These are phyloP conservation scores for Dovyalis caffra DNA, from an alignment of 345 rosid species.

Conservation along the genomic window DNA sequence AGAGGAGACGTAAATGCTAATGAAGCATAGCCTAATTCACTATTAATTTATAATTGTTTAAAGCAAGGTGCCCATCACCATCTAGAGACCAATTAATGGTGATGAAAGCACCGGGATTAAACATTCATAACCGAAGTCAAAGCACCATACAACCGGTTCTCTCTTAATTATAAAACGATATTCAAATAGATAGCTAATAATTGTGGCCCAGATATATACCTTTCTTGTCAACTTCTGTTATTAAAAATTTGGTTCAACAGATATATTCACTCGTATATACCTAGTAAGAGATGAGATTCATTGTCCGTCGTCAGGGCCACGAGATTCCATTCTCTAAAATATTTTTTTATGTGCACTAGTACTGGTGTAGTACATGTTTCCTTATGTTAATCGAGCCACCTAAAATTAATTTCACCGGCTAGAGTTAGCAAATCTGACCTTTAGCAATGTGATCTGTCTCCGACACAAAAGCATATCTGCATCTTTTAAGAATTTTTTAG, in stretches of 20 bases:
- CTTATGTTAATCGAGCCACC: not conserved
- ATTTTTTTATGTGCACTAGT: not conserved
- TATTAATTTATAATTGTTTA: not conserved
- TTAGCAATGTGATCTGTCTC: not conserved
- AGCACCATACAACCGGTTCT: conserved; percentile 22
- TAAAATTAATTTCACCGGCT: not conserved
- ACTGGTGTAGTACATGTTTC: not conserved
- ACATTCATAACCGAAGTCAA: conserved; percentile 34
- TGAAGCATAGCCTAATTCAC: too few relatives aligned
- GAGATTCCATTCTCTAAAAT: conserved; percentile 19
- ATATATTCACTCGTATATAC: conserved; percentile 23
- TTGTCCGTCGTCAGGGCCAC: conserved; percentile 9
- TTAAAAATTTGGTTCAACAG: not conserved
- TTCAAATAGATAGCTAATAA: not conserved
- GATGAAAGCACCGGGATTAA: conserved; percentile 23
- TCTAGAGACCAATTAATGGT: conserved; percentile 8
- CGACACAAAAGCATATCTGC: not conserved
- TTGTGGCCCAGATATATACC: not conserved
- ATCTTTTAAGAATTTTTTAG: not conserved
- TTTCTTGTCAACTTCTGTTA: conserved; percentile 16
- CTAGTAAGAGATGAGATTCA: conserved; percentile 12
- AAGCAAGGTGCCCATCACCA: conserved; percentile 5
- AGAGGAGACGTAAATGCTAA: too few relatives aligned
- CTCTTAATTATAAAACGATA: not conserved
- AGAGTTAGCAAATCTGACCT: not conserved